A percentile compares a stretch with the other conserved stretches of the same genome.
Evolutionary conservation across 192 early-diverging fungal genomes (phyloP).

Genomic region (Coemansia aciculifera): DNA sequence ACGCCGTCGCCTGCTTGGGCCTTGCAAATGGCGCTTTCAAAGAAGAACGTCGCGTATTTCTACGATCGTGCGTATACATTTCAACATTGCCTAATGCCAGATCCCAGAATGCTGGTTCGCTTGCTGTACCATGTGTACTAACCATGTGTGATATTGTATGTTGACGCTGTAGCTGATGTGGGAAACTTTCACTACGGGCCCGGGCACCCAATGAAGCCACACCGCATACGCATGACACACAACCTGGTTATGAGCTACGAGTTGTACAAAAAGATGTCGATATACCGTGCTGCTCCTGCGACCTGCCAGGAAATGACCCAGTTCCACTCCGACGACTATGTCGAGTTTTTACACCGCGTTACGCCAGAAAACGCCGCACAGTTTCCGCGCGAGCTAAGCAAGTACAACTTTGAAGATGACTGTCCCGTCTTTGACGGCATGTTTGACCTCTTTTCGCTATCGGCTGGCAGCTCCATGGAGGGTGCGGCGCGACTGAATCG

Average conservation of each 20-base stretch:
- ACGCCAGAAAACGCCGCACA: slow-evolving; percentile 76
- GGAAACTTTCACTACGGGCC: slow-evolving; percentile 89
- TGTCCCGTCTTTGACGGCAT: slow-evolving; percentile 98
- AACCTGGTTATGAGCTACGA: slow-evolving; percentile 96
- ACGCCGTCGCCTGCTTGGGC: neutral
- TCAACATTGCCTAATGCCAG: neutral
- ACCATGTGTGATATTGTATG: no score
- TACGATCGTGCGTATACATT: slow-evolving; percentile 49
- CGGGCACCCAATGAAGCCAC: slow-evolving; percentile 98
- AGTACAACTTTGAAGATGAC: slow-evolving; percentile 92
- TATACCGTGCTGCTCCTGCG: slow-evolving; percentile 76
- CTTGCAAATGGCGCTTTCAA: slow-evolving; percentile 25
- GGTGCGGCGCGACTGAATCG: slow-evolving; percentile 84
- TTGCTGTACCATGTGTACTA: neutral
- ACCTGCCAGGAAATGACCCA: slow-evolving; percentile 92
- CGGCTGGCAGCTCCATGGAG: slow-evolving; percentile 93
- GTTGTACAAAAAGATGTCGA: slow-evolving; percentile 91
- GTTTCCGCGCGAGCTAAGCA: slow-evolving; percentile 62
- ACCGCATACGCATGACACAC: slow-evolving; percentile 94
- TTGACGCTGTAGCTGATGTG: slow-evolving; percentile 54
- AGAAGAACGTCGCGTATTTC: slow-evolving; percentile 56
- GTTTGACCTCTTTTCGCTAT: slow-evolving; percentile 91
- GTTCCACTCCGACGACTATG: slow-evolving; percentile 95
- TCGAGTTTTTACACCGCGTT: slow-evolving; percentile 85
- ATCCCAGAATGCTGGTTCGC: neutral